phyloP scores from a whole-genome alignment of 2,329 filamentous ascomycete species.

The Capronia coronata region DNA sequence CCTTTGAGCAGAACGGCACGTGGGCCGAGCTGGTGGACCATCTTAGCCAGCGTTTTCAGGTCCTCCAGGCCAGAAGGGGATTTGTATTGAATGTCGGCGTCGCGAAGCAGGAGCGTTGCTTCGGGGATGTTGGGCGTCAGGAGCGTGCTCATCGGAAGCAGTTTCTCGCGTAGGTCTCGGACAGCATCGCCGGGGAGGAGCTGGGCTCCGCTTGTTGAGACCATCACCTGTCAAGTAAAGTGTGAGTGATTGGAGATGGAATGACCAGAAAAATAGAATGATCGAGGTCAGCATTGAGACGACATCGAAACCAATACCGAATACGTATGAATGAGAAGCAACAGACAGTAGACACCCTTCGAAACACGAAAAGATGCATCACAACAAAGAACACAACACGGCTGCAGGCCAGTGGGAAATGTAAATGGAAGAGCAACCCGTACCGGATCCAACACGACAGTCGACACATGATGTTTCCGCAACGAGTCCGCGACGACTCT shows the following conservation, averaged over 20 bases:
- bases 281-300: not conserved
- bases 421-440: too few relatives aligned
- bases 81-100: slow-evolving; percentile 32
- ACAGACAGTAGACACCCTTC: too few relatives aligned
- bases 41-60: slow-evolving; percentile 61
- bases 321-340: too few relatives aligned
- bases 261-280: too few relatives aligned
- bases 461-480: slow-evolving; percentile 41
- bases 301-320: too few relatives aligned
- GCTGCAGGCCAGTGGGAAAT: too few relatives aligned
- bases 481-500: slow-evolving; percentile 61
- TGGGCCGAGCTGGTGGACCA: slow-evolving; percentile 62
- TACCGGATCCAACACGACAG: slow-evolving; percentile 69
- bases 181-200: slow-evolving; percentile 42
- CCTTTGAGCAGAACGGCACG: slow-evolving; percentile 82
- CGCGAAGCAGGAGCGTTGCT: slow-evolving; percentile 40
- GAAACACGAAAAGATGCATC: too few relatives aligned
- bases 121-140: slow-evolving; percentile 47
- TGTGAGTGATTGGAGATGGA: too few relatives aligned
- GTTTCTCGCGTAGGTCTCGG: slow-evolving; percentile 34
- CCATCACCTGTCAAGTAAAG: slow-evolving; percentile 66
- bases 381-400: too few relatives aligned
- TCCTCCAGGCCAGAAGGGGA: slow-evolving; percentile 49
- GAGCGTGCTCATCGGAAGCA: slow-evolving; percentile 42
- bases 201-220: slow-evolving; percentile 49